phyloP scores from a whole-genome alignment of 768 basidiomycete genomes.

The Leucosporidium scottii region DNA sequence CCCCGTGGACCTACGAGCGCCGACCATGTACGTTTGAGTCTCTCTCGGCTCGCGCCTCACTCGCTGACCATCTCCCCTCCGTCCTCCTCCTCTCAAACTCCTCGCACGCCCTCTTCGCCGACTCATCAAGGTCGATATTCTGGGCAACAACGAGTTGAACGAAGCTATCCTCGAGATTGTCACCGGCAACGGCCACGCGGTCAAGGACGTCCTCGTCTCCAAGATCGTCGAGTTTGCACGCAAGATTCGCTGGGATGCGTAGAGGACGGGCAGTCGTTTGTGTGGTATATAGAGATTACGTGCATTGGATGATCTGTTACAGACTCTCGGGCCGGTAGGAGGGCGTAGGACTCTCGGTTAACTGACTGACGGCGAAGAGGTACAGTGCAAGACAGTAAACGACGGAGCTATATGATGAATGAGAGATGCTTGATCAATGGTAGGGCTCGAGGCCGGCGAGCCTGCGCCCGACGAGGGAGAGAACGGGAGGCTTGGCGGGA shows the following conservation, averaged over 20 bases:
- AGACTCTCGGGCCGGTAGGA: too few relatives aligned
- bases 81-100: conserved; percentile 20
- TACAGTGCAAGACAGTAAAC: too few relatives aligned
- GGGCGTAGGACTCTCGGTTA: too few relatives aligned
- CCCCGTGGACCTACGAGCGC: conserved; percentile 88
- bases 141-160: conserved; percentile 71
- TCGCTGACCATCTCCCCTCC: conserved; percentile 3
- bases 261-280: neutral
- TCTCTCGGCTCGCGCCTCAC: neutral
- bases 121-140: conserved; percentile 73
- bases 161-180: conserved; percentile 86
- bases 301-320: too few relatives aligned
- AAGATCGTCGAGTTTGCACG: conserved; percentile 67
- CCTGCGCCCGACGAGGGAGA: too few relatives aligned
- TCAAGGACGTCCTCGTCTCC: conserved; percentile 56
- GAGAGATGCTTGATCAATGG: too few relatives aligned
- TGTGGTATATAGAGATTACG: too few relatives aligned
- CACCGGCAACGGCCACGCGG: conserved; percentile 68
- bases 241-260: conserved; percentile 67
- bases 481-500: too few relatives aligned
- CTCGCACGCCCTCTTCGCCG: too few relatives aligned
- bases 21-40: conserved; percentile 22
- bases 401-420: too few relatives aligned
- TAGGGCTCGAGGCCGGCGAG: too few relatives aligned
- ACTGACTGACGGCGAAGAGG: too few relatives aligned